Base-by-base conservation (phyloP, 148 eudicot genomes). In the Cornus kousa region DNA sequence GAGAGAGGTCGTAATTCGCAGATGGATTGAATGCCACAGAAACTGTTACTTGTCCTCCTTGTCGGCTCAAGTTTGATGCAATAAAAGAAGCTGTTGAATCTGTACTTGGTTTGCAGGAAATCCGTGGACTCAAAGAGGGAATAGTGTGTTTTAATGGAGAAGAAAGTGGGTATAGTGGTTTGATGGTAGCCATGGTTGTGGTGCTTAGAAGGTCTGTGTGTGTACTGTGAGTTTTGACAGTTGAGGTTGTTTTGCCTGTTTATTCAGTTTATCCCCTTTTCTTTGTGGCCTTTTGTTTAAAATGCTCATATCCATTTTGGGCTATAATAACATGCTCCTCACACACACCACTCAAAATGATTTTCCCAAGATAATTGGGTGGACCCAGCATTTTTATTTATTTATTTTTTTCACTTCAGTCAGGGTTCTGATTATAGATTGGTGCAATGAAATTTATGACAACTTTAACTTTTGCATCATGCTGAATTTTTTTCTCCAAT, bases 21-120 rank as follows among this genome's bases (percentile, higher is more conserved):
- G 91, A 86, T 13, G 98, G 97, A 87, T 94, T 91, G 78, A 92
- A 94, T 64, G 98, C 84, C n/a, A 94, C 98, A 4, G 92, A 88
- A 71, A 72, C 83, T 19, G 88, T 66, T 50, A 90, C 80, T 12
- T 73, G 75, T 70, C 90, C 80, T 35, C 82, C 43, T 39, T 59
- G 75, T 65, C 48, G 76, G 53, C 22, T 53, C 39, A 24, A 80
- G 9, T 64, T 74, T 35, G 74, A 73, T 8, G 73, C 23, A 40
- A 37, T 20, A 55, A 67, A 64, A 50, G 86, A 74, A 77, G 82
- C 13, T 13, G 66, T 82, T 33, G 37, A 28, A 28, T 74, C 73
- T 19, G 77, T 40, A 20, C 14, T 3, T 64, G 60, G 74, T 82
- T 80, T 87, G 85, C 46, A 81, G 76, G 64, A 79, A 68, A 74